Evolutionary conservation across 129 eudicot species (phyloP).

Genomic region (Escallonia rubra): DNA sequence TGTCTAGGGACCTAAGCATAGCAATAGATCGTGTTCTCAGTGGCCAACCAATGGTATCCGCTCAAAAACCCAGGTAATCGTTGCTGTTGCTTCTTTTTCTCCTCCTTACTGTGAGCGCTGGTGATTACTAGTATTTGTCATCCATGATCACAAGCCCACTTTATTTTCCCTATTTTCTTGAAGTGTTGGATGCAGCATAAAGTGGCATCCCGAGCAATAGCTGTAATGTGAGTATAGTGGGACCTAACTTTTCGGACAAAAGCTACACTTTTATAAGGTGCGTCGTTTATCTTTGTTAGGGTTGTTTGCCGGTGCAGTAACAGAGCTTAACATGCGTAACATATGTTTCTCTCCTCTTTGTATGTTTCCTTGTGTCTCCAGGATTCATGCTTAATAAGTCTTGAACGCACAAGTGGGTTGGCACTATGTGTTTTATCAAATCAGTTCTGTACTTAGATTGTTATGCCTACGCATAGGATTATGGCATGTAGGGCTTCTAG

Average conservation of each 20-base stretch:
- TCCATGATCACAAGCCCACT: conserved; percentile 1
- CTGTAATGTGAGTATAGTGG: conserved; percentile 14
- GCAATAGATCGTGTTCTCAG: conserved; percentile 86
- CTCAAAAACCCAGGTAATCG: conserved; percentile 84
- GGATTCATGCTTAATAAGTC: too few relatives aligned
- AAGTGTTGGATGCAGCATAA: conserved; percentile 97
- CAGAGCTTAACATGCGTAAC: background rate
- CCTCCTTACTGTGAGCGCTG: background rate
- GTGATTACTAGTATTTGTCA: conserved; percentile 1
- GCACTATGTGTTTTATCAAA: too few relatives aligned
- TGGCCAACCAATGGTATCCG: conserved; percentile 63
- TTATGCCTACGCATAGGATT: too few relatives aligned
- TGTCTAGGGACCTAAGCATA: conserved; percentile 75
- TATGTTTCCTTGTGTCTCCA: background rate
- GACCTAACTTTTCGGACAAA: conserved; percentile 8
- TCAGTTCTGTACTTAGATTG: too few relatives aligned
- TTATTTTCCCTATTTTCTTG: conserved; percentile 7
- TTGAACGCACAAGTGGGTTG: background rate
- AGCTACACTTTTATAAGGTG: conserved; percentile 22
- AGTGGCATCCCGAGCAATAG: conserved; percentile 69
- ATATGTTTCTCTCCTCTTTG: background rate
- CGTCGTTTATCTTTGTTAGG: background rate
- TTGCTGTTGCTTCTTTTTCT: background rate
- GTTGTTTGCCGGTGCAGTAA: background rate
- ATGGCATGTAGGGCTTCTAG: too few relatives aligned